A percentile compares a stretch with the other conserved stretches of the same genome.
Evolutionary conservation across 176 grass and related monocot genomes (phyloP).

Genomic region (Cenchrus purpureus): DNA sequence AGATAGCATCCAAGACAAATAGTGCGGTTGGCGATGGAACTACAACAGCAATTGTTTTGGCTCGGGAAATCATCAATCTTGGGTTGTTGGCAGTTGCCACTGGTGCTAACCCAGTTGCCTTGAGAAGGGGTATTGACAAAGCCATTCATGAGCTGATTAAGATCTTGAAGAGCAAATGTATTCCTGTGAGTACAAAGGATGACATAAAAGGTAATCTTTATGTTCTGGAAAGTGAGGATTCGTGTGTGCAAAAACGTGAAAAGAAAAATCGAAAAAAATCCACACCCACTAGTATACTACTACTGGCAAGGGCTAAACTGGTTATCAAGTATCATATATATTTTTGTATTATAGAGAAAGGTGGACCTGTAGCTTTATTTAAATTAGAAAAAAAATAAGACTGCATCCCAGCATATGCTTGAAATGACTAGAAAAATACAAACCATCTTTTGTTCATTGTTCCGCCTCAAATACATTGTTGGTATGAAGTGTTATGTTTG

Average conservation of each 20-base stretch:
- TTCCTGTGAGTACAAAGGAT: conserved; percentile 70
- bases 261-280: background rate
- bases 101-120: conserved; percentile 84
- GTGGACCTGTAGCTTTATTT: background rate
- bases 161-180: conserved; percentile 69
- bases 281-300: background rate
- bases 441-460: background rate
- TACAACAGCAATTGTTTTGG: conserved; percentile 90
- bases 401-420: background rate
- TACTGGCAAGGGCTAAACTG: background rate
- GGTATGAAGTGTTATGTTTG: background rate
- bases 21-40: conserved; percentile 80
- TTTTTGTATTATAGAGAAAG: background rate
- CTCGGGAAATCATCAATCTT: conserved; percentile 87
- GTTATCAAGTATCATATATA: background rate
- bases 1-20: conserved; percentile 91
- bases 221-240: conserved; percentile 16
- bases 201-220: conserved; percentile 81
- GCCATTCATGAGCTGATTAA: conserved; percentile 69
- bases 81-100: conserved; percentile 75
- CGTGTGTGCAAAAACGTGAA: background rate
- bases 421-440: conserved; percentile 1
- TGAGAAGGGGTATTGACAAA: conserved; percentile 90
- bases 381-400: background rate
- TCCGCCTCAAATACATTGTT: background rate